phyloP scores from a whole-genome alignment of 2,329 filamentous ascomycete species.

The Coniochaeta pulveracea region DNA sequence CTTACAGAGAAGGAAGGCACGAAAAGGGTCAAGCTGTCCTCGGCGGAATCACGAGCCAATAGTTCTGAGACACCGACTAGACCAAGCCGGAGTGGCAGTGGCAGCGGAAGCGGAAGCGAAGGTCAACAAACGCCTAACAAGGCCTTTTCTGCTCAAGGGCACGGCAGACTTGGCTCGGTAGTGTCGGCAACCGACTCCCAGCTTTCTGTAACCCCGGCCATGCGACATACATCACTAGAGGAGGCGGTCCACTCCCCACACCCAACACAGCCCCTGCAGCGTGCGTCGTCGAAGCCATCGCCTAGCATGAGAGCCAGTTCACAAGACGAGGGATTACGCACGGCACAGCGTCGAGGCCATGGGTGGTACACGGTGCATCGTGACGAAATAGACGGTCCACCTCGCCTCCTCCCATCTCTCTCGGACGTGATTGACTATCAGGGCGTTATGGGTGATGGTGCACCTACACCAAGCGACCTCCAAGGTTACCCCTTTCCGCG shows the following conservation, averaged over 20 bases:
- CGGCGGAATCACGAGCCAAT: constrained; percentile 25
- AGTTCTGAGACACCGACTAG: constrained; percentile 21
- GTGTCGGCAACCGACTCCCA: constrained; percentile 34
- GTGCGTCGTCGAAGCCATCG: constrained; percentile 15
- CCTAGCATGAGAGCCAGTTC: constrained; percentile 15
- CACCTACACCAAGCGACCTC: constrained; percentile 10
- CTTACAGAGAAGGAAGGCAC: constrained; percentile 32
- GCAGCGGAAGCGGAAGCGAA: constrained; percentile 28
- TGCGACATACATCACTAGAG: constrained; percentile 26
- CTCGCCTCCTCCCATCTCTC: constrained; percentile 27
- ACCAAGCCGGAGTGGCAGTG: constrained; percentile 29
- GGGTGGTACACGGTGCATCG: constrained; percentile 15
- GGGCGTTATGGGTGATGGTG: constrained; percentile 9
- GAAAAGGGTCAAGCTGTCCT: constrained; percentile 33
- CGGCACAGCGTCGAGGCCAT: constrained; percentile 15
- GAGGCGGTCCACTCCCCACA: constrained; percentile 33
- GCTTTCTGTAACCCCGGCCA: constrained; percentile 25
- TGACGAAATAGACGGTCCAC: constrained; percentile 13
- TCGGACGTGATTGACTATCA: constrained; percentile 34
- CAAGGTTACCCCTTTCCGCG: constrained; percentile 10
- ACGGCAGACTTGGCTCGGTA: constrained; percentile 35
- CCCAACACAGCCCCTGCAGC: constrained; percentile 23
- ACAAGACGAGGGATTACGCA: constrained; percentile 9
- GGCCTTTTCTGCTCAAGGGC: constrained; percentile 30
- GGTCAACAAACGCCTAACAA: constrained; percentile 35